Evolutionary conservation across 306 rosid species (phyloP), one percentile per base, ranked within the genome.

Genomic region (Cucumis sativus): DNA sequence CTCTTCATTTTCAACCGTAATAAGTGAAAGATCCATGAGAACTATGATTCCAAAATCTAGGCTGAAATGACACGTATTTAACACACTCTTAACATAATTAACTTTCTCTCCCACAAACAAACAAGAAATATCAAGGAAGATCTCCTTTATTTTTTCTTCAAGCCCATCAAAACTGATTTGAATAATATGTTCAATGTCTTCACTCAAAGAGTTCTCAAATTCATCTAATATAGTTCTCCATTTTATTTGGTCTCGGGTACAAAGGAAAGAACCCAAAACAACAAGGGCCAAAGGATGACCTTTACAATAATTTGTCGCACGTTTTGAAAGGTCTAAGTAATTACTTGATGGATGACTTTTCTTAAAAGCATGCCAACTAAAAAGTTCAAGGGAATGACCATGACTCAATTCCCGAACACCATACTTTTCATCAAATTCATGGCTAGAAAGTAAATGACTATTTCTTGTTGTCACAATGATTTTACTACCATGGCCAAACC

Each of bases 101-200:
- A 16, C 55, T 0, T 82, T 21, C 63, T 64, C 78, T 1, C 86
- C 87, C 0, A 73, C 65, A 13, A 84, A 79, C 67, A 83, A 84
- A 67, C 86, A 84, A 72, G 84, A 77, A n/a, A 87, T 49, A 54
- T 87, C 86, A 18, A 83, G 85, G 35, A 87, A 87, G 59, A 84
- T 77, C n/a, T 81, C 81, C 59, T 63, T 81, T 13, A 16, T 30
- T 55, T n/a, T 61, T 6, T 63, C 43, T 58, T 71, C 69, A 25
- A 83, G 28, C 15, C 83, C 79, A 25, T 84, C 75, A 74, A 16
- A 80, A n/a, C 84, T 81, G 74, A 84, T 63, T 47, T 51, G 75
- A 1, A 84, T 45, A 17, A 37, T 81, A 63, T 74, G 17, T 1
- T 75, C 81, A 2, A 87, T 60, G 28, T 76, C 71, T 10, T 63